phyloP scores from a whole-genome alignment of 345 rosid genomes.

The Eucalyptus urophylla region DNA sequence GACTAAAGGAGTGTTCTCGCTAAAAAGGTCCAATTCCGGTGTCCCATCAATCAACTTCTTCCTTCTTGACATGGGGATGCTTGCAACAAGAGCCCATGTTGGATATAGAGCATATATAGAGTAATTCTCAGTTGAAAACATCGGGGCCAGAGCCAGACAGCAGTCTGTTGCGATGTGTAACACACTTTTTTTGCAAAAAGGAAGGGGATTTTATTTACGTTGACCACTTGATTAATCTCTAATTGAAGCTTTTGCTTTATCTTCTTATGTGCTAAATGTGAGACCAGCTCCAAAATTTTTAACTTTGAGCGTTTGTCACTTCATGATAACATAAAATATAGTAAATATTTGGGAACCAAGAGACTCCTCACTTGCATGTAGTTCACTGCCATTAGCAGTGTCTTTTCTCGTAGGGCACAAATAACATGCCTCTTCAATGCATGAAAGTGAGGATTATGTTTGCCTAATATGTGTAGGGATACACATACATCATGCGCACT shows the following conservation, averaged over 20 bases:
- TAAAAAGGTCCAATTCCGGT: not conserved
- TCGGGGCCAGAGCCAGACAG: not conserved
- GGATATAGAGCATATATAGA: not conserved
- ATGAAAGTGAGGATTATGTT: not conserved
- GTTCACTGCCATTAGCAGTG: not conserved
- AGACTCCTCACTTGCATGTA: not conserved
- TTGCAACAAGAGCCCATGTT: not conserved
- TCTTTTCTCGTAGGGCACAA: not conserved
- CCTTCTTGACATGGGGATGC: not conserved
- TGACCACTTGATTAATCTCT: not conserved
- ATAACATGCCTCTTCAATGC: not conserved
- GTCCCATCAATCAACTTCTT: not conserved
- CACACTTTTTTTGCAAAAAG: too few species aligned
- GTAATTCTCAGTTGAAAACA: not conserved
- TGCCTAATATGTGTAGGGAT: not conserved
- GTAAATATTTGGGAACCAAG: not conserved
- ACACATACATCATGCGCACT: not conserved
- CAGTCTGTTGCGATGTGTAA: not conserved
- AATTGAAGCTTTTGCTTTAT: not conserved
- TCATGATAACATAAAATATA: not conserved
- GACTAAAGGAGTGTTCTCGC: not conserved
- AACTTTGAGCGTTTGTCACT: not conserved
- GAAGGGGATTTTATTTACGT: not conserved
- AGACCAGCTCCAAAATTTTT: not conserved
- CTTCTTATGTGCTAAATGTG: not conserved